Evolutionary conservation across 2,329 filamentous ascomycete species (phyloP).

Genomic region (Fusarium sp.): DNA sequence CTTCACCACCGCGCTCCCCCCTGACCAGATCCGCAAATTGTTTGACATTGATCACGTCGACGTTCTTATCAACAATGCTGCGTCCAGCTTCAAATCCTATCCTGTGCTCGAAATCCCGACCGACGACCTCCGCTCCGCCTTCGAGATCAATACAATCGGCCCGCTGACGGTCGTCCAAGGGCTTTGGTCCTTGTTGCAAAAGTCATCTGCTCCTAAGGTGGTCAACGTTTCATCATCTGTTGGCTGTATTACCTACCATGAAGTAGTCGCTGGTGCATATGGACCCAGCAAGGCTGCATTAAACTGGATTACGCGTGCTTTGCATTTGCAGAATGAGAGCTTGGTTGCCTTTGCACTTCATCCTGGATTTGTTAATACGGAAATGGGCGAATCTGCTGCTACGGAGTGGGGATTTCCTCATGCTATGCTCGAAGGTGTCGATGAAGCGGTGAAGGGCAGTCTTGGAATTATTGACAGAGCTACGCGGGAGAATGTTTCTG

Average conservation of each 20-base stretch:
- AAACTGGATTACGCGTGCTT: constrained; percentile 46
- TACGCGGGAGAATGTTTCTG: constrained; percentile 44
- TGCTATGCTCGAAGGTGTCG: constrained; percentile 42
- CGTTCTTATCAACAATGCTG: constrained; percentile 62
- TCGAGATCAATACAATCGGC: constrained; percentile 56
- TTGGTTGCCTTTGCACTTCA: constrained; percentile 47
- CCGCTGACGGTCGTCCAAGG: constrained; percentile 46
- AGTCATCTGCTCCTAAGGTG: constrained; percentile 43
- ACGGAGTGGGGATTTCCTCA: constrained; percentile 44
- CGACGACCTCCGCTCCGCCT: constrained; percentile 49
- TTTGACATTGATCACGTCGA: constrained; percentile 54
- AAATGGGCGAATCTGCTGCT: constrained; percentile 45
- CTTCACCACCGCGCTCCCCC: constrained; percentile 41
- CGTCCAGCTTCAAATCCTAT: constrained; percentile 45
- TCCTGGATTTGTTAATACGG: constrained; percentile 51
- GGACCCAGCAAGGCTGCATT: constrained; percentile 48
- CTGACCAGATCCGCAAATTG: constrained; percentile 29
- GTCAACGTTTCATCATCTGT: constrained; percentile 50
- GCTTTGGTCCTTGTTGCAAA: constrained; percentile 49
- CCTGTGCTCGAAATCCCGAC: constrained; percentile 41
- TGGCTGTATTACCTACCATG: constrained; percentile 48
- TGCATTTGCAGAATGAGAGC: constrained; percentile 41
- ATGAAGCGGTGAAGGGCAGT: constrained; percentile 46
- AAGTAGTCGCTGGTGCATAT: constrained; percentile 44
- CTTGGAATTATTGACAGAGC: constrained; percentile 50